phyloP scores from a whole-genome alignment of 2,329 filamentous ascomycete species.

The Samsoniella hepiali region DNA sequence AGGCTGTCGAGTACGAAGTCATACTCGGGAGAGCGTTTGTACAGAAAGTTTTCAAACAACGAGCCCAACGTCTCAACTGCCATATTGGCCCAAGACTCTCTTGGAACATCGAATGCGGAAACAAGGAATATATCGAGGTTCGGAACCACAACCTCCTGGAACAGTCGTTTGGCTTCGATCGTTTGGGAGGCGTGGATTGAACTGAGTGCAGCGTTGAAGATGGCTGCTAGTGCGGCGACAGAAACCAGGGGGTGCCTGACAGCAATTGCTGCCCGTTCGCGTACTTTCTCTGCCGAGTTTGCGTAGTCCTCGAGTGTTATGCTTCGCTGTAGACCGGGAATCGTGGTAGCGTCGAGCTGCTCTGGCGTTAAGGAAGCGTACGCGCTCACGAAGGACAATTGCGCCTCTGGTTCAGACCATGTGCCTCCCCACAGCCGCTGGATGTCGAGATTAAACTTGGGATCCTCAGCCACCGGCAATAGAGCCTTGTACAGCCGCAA shows the following conservation, averaged over 20 bases:
- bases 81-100: conserved; percentile 68
- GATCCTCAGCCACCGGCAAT: conserved; percentile 63
- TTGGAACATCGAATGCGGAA: conserved; percentile 72
- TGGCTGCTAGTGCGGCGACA: conserved; percentile 71
- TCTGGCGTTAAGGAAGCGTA: conserved; percentile 74
- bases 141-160: conserved; percentile 65
- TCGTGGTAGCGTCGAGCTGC: conserved; percentile 78
- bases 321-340: conserved; percentile 75
- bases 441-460: conserved; percentile 63
- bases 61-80: conserved; percentile 73
- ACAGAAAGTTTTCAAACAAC: conserved; percentile 78
- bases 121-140: conserved; percentile 78
- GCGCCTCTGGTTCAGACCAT: conserved; percentile 83
- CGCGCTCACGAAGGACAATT: conserved; percentile 88
- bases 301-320: conserved; percentile 63
- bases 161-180: conserved; percentile 61
- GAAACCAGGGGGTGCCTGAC: conserved; percentile 86
- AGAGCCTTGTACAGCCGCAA: conserved; percentile 76
- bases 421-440: conserved; percentile 86
- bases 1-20: conserved; percentile 88
- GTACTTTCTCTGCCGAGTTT: conserved; percentile 46
- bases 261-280: conserved; percentile 56
- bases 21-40: conserved; percentile 72
- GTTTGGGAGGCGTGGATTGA: conserved; percentile 60
- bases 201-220: conserved; percentile 63